These are phyloP conservation scores for Sporothrix curviconia DNA, from an alignment of 2,329 filamentous ascomycete genomes.

Conservation along the genomic window DNA sequence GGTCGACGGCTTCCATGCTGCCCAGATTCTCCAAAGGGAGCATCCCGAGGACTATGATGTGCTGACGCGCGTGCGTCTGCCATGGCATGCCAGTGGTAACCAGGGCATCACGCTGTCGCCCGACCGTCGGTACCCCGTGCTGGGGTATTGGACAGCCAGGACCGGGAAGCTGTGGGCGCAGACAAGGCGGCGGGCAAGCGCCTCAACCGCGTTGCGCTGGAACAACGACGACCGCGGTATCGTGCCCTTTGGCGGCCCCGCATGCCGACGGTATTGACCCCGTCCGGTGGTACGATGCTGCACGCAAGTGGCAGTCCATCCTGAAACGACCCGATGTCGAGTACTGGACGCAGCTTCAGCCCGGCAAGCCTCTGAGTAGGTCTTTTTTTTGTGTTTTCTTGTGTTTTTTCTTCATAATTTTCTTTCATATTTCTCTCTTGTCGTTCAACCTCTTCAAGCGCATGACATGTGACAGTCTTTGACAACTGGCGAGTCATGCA, in stretches of 20 bases:
- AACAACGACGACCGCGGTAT: constrained; percentile 84
- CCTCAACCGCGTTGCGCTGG: constrained; percentile 68
- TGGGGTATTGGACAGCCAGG: constrained; percentile 45
- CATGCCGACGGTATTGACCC: constrained; percentile 35
- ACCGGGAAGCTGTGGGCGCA: constrained; percentile 5
- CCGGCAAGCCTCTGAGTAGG: constrained; percentile 70
- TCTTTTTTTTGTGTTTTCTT: background rate
- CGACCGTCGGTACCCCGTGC: constrained; percentile 61
- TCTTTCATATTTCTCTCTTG: background rate
- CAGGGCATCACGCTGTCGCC: constrained; percentile 74
- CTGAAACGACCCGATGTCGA: constrained; percentile 59
- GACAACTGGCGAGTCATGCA: constrained; percentile 96
- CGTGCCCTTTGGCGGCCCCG: constrained; percentile 44
- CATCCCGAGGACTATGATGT: constrained; percentile 50
- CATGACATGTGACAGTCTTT: too few relatives aligned
- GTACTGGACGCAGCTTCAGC: constrained; percentile 74
- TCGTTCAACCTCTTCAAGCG: too few relatives aligned
- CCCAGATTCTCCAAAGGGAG: constrained; percentile 49
- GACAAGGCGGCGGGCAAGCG: constrained; percentile 10
- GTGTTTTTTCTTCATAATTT: too few relatives aligned
- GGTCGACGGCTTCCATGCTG: constrained; percentile 78
- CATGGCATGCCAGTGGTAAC: constrained; percentile 86
- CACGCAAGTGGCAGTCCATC: constrained; percentile 65
- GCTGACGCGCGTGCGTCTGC: constrained; percentile 53
- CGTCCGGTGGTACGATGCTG: constrained; percentile 70